Evolutionary conservation across 768 basidiomycete genomes (phyloP), one percentile per base, ranked within the genome.

Genomic region (Mycena latifolia): DNA sequence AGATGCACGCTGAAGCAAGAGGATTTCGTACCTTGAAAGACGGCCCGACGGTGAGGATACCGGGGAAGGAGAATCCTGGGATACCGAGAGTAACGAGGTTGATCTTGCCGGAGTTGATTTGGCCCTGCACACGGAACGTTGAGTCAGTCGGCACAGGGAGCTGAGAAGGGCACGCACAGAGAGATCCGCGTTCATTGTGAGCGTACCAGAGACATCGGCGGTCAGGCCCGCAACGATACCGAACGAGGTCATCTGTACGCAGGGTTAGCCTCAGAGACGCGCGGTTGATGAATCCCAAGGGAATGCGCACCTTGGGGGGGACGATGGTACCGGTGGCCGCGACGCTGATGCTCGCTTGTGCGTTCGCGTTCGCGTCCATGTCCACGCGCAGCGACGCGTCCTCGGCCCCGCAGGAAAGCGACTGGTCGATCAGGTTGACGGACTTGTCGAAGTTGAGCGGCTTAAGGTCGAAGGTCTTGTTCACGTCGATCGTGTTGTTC

Each of bases 51-150:
- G 77, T 79, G 35, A 88, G 65, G 55, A 88, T 78, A 3, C 86
- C 84, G 46, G 85, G 84, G 73, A 87, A 80, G 68, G 83, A 80
- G 25, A 87, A 77, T 18, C 65, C 64, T 18, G 50, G 85, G 55
- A 88, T 75, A 5, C 82, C 82, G 46, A 81, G 69, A 48, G 80
- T 73, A 51, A 83, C 79, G n/a, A 88, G 71, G 22, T 73, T 70
- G 57, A 84, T 75, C 51, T 77, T 79, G 8, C 82, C 84, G 0
- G 83, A 80, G 66, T 84, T 81, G 33, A 86, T 63, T 0, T 76
- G 74, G 1, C 82, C 80, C 78, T 81, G 53, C 14, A n/a, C n/a
- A n/a, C n/a, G n/a, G n/a, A n/a, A n/a, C n/a, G n/a, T n/a, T n/a
- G n/a, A n/a, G n/a, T n/a, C n/a, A n/a, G n/a, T n/a, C n/a, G n/a